Percentiles rank a stretch among this genome's conserved stretches.
Evolutionary conservation across 2,329 filamentous ascomycete genomes (phyloP).

Genomic region (Penicillium glabrum): DNA sequence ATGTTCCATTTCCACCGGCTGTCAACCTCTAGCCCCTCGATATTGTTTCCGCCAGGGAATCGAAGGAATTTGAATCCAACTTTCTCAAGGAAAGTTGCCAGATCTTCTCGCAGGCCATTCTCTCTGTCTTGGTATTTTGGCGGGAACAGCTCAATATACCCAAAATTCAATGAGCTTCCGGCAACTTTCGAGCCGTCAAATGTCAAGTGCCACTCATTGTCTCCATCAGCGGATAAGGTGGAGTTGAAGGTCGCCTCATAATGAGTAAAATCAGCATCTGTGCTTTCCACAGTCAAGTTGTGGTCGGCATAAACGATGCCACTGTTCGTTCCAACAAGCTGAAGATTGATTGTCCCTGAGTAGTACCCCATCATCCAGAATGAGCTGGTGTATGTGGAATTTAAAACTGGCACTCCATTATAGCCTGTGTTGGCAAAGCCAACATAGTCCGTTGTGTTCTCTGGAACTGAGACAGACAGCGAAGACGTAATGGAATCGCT

Average conservation of each 20-base stretch:
- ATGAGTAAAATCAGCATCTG: constrained; percentile 16
- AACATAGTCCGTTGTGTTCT: constrained; percentile 24
- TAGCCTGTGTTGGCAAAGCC: constrained; percentile 49
- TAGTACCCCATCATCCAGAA: constrained; percentile 37
- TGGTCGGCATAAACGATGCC: constrained; percentile 26
- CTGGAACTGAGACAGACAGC: constrained; percentile 23
- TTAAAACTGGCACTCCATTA: constrained; percentile 29
- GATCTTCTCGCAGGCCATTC: constrained; percentile 59
- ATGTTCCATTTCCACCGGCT: constrained; percentile 43
- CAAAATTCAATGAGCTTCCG: constrained; percentile 24
- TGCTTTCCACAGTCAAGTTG: constrained; percentile 27
- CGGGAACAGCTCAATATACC: constrained; percentile 27
- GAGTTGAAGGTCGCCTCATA: constrained; percentile 26
- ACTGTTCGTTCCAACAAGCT: constrained; percentile 25
- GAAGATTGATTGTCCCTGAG: constrained; percentile 22
- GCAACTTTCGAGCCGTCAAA: constrained; percentile 25
- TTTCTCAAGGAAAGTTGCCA: constrained; percentile 54
- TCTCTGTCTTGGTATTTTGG: constrained; percentile 27
- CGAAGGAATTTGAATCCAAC: constrained; percentile 61
- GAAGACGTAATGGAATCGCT: constrained; percentile 30
- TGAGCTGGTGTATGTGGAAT: constrained; percentile 26
- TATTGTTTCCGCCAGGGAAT: constrained; percentile 66
- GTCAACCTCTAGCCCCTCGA: constrained; percentile 38
- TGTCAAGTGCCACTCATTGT: constrained; percentile 31
- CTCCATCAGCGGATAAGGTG: constrained; percentile 19